A percentile compares a stretch with the other conserved stretches of the same genome.
phyloP scores from a whole-genome alignment of 2,329 filamentous ascomycete species.

The Beauveria medogensis region DNA sequence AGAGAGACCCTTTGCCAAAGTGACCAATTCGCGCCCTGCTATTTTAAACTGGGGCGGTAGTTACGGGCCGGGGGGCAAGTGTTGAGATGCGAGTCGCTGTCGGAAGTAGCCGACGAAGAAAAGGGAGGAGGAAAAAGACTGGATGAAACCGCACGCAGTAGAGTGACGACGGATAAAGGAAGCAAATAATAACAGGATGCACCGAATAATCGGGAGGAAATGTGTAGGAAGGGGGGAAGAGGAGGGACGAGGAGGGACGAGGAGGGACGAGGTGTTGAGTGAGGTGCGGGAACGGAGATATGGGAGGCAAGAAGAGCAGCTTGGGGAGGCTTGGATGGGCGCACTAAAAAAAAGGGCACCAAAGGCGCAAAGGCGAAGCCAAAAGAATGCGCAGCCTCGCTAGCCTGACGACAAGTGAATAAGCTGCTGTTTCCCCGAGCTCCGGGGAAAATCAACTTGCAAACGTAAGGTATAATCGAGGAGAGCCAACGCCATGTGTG shows the following conservation, averaged over 20 bases:
- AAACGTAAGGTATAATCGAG: too few relatives aligned
- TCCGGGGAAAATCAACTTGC: background rate
- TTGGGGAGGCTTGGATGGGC: background rate
- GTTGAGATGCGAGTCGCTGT: background rate
- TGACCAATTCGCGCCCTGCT: background rate
- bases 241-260: background rate
- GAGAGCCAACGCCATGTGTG: background rate
- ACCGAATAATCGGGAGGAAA: background rate
- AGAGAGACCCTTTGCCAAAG: background rate
- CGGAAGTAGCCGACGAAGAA: background rate
- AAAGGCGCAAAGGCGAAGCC: background rate
- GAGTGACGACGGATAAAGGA: background rate
- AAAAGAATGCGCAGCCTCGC: background rate
- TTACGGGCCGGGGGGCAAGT: background rate
- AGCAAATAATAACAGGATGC: background rate
- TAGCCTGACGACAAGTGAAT: background rate
- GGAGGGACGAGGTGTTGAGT: conserved; percentile 6
- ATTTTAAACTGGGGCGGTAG: conserved; percentile 7
- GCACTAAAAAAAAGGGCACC: background rate
- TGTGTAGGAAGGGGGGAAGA: background rate
- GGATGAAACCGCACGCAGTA: background rate
- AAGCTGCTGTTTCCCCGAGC: background rate
- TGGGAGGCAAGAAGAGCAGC: background rate
- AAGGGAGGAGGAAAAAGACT: background rate
- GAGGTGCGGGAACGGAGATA: conserved; percentile 10